Percentiles rank a stretch among this genome's conserved stretches.
These are phyloP conservation scores for Pleurotus eryngii DNA, from an alignment of 768 basidiomycete species.

Conservation along the genomic window DNA sequence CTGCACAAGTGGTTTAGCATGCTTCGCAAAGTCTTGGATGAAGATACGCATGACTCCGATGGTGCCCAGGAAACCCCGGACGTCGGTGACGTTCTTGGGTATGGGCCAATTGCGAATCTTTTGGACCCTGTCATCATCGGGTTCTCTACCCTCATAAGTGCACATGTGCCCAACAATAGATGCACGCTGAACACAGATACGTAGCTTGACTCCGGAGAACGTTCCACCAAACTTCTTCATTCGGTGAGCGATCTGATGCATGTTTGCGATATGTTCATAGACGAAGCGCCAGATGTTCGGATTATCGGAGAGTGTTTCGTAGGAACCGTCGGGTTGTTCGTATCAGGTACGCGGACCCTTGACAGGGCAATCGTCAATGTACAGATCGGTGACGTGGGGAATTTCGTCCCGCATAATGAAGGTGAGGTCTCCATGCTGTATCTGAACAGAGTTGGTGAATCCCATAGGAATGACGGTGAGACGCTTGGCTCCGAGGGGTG, in stretches of 20 bases:
- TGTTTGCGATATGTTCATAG: conserved; percentile 32
- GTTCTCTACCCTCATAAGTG: no score
- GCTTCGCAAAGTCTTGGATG: no score
- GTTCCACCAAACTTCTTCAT: conserved; percentile 34
- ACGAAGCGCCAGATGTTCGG: conserved; percentile 21
- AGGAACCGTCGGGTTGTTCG: no score
- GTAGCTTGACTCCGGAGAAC: conserved; percentile 32
- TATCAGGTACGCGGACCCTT: no score
- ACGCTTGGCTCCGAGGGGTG: conserved; percentile 24
- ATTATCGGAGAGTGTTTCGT: no score
- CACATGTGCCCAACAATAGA: no score
- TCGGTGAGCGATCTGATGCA: conserved; percentile 33
- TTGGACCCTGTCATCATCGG: neutral
- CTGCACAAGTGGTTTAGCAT: no score
- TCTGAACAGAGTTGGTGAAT: conserved; percentile 31
- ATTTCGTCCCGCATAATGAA: conserved; percentile 38
- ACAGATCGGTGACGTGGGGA: no score
- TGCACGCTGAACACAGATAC: neutral
- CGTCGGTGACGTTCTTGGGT: conserved; percentile 17
- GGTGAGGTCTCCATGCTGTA: conserved; percentile 36
- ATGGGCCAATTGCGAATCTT: conserved; percentile 23
- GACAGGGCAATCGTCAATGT: no score
- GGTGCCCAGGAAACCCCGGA: conserved; percentile 26
- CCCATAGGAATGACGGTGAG: conserved; percentile 37
- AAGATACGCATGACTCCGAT: no score